Base-by-base conservation (phyloP, 1,284 basidiomycete species). In the Schizophyllum commune region DNA sequence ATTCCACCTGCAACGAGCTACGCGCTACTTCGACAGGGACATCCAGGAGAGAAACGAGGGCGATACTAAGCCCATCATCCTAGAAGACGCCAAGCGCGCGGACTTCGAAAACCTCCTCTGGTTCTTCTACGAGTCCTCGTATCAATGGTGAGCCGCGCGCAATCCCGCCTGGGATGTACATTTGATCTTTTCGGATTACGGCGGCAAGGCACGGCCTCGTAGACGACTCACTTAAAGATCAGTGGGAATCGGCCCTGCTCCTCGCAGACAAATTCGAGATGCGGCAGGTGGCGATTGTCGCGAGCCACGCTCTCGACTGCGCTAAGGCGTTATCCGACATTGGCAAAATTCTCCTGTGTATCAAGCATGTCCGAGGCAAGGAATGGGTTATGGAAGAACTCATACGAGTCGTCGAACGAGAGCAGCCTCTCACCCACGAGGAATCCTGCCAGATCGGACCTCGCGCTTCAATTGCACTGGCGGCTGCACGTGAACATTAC, bases 61-160 rank as follows among this genome's bases (percentile, higher is more conserved):
- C 39, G 83, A 85, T 56, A 71, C 73, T 3, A 77, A 71, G 21
- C 81, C 85, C 0, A 79, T 84, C 57, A 72, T 79, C 1, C 73
- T 89, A 15, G 77, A 82, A 4, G 76, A 80, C 52, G 74, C 82
- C 11, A 71, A 70, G 0, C 69, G 76, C 0, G 69, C 73, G 0
- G 82, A 86, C 4, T 87, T 89, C 61, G 77, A 77, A 0, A 74
- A 76, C 2, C 81, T 89, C 19, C 66, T 88, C 0, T 88, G 86
- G 86, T 81, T 89, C 0, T 88, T 88, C 70, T 89, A 89, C 55
- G 39, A 47, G 9, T 47, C 39, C 9, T 3, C 39, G 17, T 47
- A 47, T 8, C 3, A 47, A 2, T 47, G 39, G 39, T 47, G 39
- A 47, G 39, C 39, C 39, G 39, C 9, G 2, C 3, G 17, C 9